Conservation (phyloP, 208 protist genomes). For the Kentomonas sorsogonicus region DNA sequence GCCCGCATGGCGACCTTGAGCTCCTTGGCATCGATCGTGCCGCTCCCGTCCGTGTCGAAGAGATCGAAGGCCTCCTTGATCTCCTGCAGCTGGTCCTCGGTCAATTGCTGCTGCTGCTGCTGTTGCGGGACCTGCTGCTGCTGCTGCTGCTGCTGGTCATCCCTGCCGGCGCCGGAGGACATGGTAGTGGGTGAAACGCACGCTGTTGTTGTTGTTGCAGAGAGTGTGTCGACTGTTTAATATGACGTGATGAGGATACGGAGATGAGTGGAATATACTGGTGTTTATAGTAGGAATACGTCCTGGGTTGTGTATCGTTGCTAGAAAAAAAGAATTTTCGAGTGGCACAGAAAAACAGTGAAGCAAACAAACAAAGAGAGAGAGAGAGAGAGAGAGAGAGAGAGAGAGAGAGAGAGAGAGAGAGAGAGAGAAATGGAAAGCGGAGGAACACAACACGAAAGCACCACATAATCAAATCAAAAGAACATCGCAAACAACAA, state of each 20-base stretch:
- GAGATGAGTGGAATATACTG: too few species aligned
- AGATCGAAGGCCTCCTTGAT: conserved; percentile 96
- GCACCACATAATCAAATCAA: neutral
- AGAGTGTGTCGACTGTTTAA: too few species aligned
- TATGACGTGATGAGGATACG: too few species aligned
- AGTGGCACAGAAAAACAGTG: neutral
- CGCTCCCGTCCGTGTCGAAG: conserved; percentile 95
- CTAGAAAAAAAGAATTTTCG: neutral
- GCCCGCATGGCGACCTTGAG: conserved; percentile 92
- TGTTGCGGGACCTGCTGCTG: too few species aligned
- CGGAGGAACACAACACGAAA: neutral
- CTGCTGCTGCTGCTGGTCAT: neutral
- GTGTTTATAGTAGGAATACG: too few species aligned
- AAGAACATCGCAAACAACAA: neutral
- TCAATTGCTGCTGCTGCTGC: conserved; percentile 25
- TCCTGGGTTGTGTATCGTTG: too few species aligned
- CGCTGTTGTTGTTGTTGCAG: too few species aligned
- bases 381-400: conserved; percentile 2
- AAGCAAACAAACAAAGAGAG: conserved; percentile 2
- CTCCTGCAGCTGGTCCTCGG: conserved; percentile 84
- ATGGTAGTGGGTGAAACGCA: too few species aligned
- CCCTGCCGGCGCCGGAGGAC: neutral
- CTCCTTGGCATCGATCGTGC: conserved; percentile 90
- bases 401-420: neutral
- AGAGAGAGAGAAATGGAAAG: neutral